A percentile compares a stretch with the other conserved stretches of the same genome.
phyloP scores from a whole-genome alignment of 805 yeast genomes.

The Candida ponderosae region DNA sequence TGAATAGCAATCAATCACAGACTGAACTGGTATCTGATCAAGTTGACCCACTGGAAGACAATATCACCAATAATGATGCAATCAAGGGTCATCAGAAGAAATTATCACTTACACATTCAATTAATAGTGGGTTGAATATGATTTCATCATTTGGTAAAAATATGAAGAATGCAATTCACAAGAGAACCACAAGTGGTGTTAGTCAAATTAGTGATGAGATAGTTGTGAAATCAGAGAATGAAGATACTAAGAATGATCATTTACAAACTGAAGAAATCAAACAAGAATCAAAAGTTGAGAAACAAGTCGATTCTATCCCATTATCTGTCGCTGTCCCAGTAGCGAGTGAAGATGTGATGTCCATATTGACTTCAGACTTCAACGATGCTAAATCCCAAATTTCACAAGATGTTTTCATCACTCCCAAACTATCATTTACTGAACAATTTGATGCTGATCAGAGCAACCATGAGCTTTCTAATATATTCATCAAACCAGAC shows the following conservation, averaged over 20 bases:
- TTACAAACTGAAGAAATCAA: not conserved
- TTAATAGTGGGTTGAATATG: constrained; percentile 8
- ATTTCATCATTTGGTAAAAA: constrained; percentile 7
- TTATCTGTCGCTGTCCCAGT: too few species aligned
- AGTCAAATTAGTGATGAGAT: not conserved
- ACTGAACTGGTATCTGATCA: not conserved
- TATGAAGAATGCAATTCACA: constrained; percentile 1
- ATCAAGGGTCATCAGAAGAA: constrained; percentile 5
- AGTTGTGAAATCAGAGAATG: not conserved
- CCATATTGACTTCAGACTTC: not conserved
- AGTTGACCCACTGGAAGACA: not conserved
- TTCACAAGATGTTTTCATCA: not conserved
- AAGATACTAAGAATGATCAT: not conserved
- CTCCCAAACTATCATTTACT: not conserved
- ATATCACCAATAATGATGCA: not conserved
- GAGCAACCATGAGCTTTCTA: not conserved
- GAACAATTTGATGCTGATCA: not conserved
- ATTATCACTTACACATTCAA: constrained; percentile 14
- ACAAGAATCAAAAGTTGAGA: too few species aligned
- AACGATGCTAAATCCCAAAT: not conserved
- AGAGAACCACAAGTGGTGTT: not conserved
- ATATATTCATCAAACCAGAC: not conserved
- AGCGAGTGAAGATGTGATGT: not conserved
- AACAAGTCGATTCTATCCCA: too few species aligned
- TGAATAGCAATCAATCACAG: not conserved